A percentile compares a stretch with the other conserved stretches of the same genome.
These are phyloP conservation scores for Abortiporus biennis DNA, from an alignment of 1,284 basidiomycete species.

Conservation along the genomic window DNA sequence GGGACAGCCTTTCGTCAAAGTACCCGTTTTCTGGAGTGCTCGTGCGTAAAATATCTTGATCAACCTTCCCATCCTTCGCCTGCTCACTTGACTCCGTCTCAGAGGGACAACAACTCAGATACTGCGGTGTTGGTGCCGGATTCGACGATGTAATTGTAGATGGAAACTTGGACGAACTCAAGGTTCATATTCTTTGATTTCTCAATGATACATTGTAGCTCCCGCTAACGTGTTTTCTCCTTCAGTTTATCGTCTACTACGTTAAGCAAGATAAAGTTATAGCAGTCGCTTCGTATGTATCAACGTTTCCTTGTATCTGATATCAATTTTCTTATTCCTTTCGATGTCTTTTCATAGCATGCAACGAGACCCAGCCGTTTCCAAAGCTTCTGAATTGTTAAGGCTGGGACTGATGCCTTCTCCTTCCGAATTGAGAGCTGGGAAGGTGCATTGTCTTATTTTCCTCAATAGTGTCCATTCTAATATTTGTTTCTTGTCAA, in stretches of 20 bases:
- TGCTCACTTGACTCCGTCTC: conserved; percentile 15
- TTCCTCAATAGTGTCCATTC: too few species aligned
- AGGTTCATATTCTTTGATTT: conserved; percentile 38
- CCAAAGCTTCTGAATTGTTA: conserved; percentile 78
- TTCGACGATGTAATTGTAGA: conserved; percentile 76
- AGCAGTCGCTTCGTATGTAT: conserved; percentile 66
- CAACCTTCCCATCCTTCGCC: neutral
- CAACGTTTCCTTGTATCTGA: neutral
- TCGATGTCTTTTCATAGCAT: conserved; percentile 40
- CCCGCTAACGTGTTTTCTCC: too few species aligned
- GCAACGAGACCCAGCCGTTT: conserved; percentile 79
- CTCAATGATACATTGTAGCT: too few species aligned
- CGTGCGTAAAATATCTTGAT: conserved; percentile 40
- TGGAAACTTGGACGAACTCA: conserved; percentile 75
- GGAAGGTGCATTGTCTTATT: conserved; percentile 38
- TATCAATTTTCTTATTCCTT: neutral
- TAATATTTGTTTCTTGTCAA: neutral
- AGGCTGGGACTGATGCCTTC: conserved; percentile 79
- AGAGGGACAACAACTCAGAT: conserved; percentile 77
- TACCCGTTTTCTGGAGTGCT: conserved; percentile 88
- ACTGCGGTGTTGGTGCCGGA: conserved; percentile 66
- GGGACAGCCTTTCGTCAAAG: conserved; percentile 61
- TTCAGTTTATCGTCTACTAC: conserved; percentile 83
- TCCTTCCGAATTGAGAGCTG: conserved; percentile 65
- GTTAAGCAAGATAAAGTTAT: conserved; percentile 71